These are phyloP conservation scores for Penicillium sp. DNA, from an alignment of 2,329 filamentous ascomycete species.

Conservation along the genomic window DNA sequence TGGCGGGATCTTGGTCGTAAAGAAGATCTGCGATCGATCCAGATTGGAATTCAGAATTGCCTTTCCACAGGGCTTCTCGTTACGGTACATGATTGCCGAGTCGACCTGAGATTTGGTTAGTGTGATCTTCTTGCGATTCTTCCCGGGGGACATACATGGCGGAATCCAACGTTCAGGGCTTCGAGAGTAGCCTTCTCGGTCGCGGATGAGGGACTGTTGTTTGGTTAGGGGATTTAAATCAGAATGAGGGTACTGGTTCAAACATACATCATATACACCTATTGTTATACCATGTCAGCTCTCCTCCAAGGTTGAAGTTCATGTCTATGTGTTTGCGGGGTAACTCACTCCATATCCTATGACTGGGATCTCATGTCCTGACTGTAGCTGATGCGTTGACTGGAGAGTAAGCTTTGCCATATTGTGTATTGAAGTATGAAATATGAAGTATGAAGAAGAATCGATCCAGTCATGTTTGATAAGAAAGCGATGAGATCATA, in stretches of 20 bases:
- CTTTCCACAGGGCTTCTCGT: slow-evolving; percentile 68
- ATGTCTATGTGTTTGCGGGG: background rate
- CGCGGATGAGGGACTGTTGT: slow-evolving; percentile 25
- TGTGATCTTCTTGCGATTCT: background rate
- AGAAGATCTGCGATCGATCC: slow-evolving; percentile 70
- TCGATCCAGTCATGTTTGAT: background rate
- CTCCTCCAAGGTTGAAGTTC: background rate
- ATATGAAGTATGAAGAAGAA: background rate
- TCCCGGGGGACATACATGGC: slow-evolving; percentile 27
- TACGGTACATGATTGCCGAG: slow-evolving; percentile 66
- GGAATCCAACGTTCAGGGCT: slow-evolving; percentile 32
- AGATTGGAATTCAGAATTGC: slow-evolving; percentile 62
- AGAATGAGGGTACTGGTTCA: background rate
- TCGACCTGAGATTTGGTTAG: slow-evolving; percentile 44
- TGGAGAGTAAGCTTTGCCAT: slow-evolving; percentile 26
- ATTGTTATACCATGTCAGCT: slow-evolving; percentile 1
- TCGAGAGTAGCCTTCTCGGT: slow-evolving; percentile 30
- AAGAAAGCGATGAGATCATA: background rate
- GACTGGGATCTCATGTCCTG: slow-evolving; percentile 61
- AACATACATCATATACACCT: slow-evolving; percentile 38
- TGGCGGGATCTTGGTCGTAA: slow-evolving; percentile 74
- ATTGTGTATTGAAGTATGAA: background rate
- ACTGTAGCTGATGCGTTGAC: slow-evolving; percentile 54
- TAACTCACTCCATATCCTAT: slow-evolving; percentile 58
- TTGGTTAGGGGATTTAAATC: slow-evolving; percentile 4